Evolutionary conservation across 768 basidiomycete species (phyloP).

Genomic region (Phaeotremella skinneri): DNA sequence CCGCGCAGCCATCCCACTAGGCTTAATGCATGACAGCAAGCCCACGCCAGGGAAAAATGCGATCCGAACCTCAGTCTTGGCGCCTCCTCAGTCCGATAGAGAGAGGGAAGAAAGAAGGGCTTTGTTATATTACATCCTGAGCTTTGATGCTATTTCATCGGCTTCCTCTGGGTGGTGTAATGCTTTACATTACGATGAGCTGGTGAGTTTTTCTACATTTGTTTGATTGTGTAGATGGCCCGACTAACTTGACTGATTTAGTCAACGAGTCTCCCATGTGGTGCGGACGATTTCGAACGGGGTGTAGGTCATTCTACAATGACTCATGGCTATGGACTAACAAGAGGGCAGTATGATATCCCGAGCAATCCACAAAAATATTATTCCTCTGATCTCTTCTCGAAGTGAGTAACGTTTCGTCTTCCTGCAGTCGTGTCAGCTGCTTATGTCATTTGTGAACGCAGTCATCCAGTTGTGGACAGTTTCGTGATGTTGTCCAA

Average conservation of each 20-base stretch:
- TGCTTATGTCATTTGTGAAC: slow-evolving; percentile 2
- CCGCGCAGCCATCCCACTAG: slow-evolving; percentile 31
- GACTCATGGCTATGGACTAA: background rate
- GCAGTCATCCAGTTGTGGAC: slow-evolving; percentile 32
- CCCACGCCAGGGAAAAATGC: slow-evolving; percentile 5
- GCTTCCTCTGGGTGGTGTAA: slow-evolving; percentile 34
- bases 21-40: slow-evolving; percentile 21
- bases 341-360: slow-evolving; percentile 3
- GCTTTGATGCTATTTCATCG: slow-evolving; percentile 26
- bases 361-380: slow-evolving; percentile 25
- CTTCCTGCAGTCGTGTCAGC: too few relatives aligned
- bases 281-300: slow-evolving; percentile 17
- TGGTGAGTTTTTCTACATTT: slow-evolving; percentile 23
- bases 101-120: slow-evolving; percentile 40
- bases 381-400: slow-evolving; percentile 28
- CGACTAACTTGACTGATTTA: slow-evolving; percentile 5
- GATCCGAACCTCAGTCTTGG: slow-evolving; percentile 22
- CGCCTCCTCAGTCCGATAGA: slow-evolving; percentile 27
- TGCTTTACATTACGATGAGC: slow-evolving; percentile 30
- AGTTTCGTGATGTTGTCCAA: slow-evolving; percentile 28
- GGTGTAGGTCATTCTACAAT: slow-evolving; percentile 12
- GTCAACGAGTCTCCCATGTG: slow-evolving; percentile 19
- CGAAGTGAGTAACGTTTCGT: slow-evolving; percentile 22
- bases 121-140: slow-evolving; percentile 26
- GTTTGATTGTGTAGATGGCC: background rate